A percentile compares a stretch with the other conserved stretches of the same genome.
Conservation (phyloP, 805 yeast species). For the Ascoidea asiatica region DNA sequence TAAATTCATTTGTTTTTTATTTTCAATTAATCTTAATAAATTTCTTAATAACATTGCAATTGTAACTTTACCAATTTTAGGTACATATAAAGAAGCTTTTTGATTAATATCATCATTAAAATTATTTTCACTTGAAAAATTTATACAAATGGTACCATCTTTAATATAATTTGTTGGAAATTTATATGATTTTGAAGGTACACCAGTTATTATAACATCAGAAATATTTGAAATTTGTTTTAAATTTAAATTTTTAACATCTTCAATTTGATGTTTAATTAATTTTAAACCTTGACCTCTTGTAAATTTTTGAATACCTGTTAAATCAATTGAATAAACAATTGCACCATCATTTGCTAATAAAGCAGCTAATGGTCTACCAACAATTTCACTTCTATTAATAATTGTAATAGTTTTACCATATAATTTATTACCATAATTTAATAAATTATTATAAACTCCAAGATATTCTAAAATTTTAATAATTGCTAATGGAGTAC, state of each 20-base stretch:
- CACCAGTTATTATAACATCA: conserved; percentile 94
- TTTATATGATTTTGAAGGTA: conserved; percentile 72
- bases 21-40: conserved; percentile 66
- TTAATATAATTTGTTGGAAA: conserved; percentile 72
- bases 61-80: conserved; percentile 93
- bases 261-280: conserved; percentile 71
- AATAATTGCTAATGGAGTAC: conserved; percentile 92
- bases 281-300: conserved; percentile 84
- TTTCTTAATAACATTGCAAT: conserved; percentile 90
- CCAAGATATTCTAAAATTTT: conserved; percentile 85
- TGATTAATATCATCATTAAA: conserved; percentile 72
- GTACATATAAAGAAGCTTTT: conserved; percentile 85
- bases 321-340: conserved; percentile 83
- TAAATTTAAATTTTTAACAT: conserved; percentile 33
- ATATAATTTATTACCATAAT: conserved; percentile 83
- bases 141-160: conserved; percentile 83
- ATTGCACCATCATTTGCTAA: conserved; percentile 96
- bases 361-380: conserved; percentile 91
- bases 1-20: conserved; percentile 29
- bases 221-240: conserved; percentile 59
- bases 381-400: conserved; percentile 93
- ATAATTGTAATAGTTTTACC: conserved; percentile 88
- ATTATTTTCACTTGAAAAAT: conserved; percentile 82
- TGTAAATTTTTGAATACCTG: conserved; percentile 81
- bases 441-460: conserved; percentile 68